Evolutionary conservation across 257 asterid genomes (phyloP), one percentile per base, ranked within the genome.

Genomic region (Plantago major): DNA sequence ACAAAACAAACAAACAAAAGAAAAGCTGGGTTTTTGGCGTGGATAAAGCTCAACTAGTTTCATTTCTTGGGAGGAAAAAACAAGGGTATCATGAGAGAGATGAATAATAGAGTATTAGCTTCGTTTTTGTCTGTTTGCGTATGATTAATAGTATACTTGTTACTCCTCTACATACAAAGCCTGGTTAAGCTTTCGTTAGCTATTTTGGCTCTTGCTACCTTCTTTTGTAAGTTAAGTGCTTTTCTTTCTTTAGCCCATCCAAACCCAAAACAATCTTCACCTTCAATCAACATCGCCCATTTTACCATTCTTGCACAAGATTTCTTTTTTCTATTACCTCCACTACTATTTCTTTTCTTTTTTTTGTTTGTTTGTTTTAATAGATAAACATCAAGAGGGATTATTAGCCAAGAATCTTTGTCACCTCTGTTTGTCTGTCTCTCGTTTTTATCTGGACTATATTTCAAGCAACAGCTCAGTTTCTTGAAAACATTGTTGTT

Each of bases 181-280:
- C 71, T 72, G 74, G 69, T 60, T 75, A 33, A 69, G 79, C 83
- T 87, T 82, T 72, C 30, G 82, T 88, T 85, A 71, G 82, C 81
- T 75, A 69, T 74, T 88, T 84, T 84, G 91, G 86, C 86, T 71
- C 61, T 75, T 33, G 40, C 40, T 67, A 73, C 76, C 79, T 66
- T 73, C 57, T 68, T 50, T 56, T 68, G 49, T 65, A 69, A 74
- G 81, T 71, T 68, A 45, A 67, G 71, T 68, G 61, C 18, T 55
- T n/a, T 71, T 62, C 54, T n/a, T 66, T 64, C 69, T 49, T 59
- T 58, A 75, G 69, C 74, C 19, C 79, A 64, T 62, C 71, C 69
- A 71, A 57, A 55, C 56, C 59, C 76, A 59, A 66, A 52, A 60
- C 75, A 77, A 77, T 77, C 85, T 79, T 74, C 72, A 53, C 68